Conservation (phyloP, 805 yeast genomes). For the Starmerella scarabaei region DNA sequence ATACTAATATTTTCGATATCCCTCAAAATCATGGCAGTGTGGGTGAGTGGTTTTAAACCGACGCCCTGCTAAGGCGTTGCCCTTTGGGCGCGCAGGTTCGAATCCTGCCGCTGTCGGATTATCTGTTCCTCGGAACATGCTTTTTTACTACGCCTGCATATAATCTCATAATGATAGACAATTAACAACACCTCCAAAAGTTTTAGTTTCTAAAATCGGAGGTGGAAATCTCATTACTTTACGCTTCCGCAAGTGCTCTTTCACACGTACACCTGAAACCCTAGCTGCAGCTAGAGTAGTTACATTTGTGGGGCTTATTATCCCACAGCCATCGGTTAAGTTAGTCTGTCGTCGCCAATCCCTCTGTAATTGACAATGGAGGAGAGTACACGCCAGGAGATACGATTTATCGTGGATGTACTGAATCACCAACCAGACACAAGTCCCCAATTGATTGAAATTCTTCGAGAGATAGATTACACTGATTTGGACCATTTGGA, state of each 20-base stretch:
- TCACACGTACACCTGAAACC: no score
- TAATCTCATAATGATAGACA: no score
- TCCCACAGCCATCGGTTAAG: no score
- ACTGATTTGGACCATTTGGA: background rate
- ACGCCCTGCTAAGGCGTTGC: constrained; percentile 23
- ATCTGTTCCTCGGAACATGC: background rate
- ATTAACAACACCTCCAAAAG: background rate
- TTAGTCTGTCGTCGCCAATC: no score
- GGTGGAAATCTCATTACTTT: background rate
- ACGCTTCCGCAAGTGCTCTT: no score
- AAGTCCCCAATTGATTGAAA: background rate
- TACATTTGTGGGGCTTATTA: no score
- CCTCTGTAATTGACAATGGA: no score
- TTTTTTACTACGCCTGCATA: background rate
- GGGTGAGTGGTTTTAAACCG: constrained; percentile 23
- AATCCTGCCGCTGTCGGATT: constrained; percentile 21
- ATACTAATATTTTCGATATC: background rate
- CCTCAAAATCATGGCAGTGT: constrained; percentile 12
- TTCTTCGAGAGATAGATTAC: background rate
- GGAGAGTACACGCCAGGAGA: no score
- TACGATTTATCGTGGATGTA: background rate
- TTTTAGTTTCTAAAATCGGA: background rate
- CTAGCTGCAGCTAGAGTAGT: no score
- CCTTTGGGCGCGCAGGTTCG: constrained; percentile 23
- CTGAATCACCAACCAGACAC: background rate